Base-by-base conservation (phyloP, 257 asterid genomes). In the Fraxinus excelsior region DNA sequence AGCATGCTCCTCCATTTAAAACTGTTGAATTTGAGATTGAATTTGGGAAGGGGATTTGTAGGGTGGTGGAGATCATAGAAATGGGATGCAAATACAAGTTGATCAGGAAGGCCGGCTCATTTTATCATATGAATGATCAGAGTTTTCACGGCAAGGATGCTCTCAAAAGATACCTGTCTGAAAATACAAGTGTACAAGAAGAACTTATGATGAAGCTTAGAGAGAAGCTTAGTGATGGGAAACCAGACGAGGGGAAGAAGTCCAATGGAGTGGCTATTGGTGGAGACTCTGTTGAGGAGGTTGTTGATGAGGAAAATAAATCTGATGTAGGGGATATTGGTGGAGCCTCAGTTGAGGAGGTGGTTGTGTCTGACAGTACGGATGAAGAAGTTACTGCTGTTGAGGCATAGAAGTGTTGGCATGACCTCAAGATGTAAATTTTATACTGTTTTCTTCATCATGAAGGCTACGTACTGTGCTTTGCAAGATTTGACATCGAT, bases 1-100 rank as follows among this genome's bases (percentile, higher is more conserved):
- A 94, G 83, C 99, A 91, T 31, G 97, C 99, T 1, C 96, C 97
- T 82, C 98, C 98, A 26, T 92, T 92, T 72, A 90, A 82, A 87
- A 89, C 86, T 7, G 97, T 90, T 4, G 88, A 88, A 76, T 92
- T 92, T 65, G 99, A 94, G 87, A 91, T 94, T 4, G 94, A 88
- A 83, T 94, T 92, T 82, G 99, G 97, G 18, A 92, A 87, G 78
- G 99, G 99, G 79, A 92, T 94, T 67, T 81, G 77, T 68, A 90
- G 87, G 8, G 96, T 86, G 83, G 71, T 92, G 2, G 99, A 94
- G 89, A 83, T 94, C 78, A 87, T 94, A 42, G 93, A 91, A 3
- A 80, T 92, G 78, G 99, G 97, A 32, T 74, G 85, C 88, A 94
- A 91, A 78, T 84, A 91, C 87, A 91, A 91, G 79, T 78, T 94